Base-by-base conservation (phyloP, 129 eudicot genomes). In the Oenanthe sinensis region DNA sequence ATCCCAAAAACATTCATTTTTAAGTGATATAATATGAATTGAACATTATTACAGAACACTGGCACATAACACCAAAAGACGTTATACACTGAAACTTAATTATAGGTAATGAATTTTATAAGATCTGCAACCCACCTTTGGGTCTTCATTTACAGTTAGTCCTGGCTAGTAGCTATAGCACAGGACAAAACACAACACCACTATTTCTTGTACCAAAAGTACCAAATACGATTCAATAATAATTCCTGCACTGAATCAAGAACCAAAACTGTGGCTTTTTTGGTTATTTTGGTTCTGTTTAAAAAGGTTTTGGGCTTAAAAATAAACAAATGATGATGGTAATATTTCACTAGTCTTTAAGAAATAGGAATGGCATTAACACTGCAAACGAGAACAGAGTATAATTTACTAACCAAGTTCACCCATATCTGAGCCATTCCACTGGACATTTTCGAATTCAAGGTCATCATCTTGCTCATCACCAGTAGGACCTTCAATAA, bases 401-500 rank as follows among this genome's bases (percentile, higher is more conserved):
- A 49, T 22, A 30, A 47, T 65, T 16, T 63, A 80, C 54, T 45
- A 46, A 75, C 74, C 81, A 71, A 76, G 78, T 88, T 85, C 81
- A 85, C 91, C 91, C 81, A 88, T 79, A 84, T 85, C 96, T 22
- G 89, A 88, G 67, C 71, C 81, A 58, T 88, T 88, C 97, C 97
- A 92, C 26, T 79, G 97, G 19, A 75, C 85, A 28, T 86, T 88
- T 81, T 93, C 97, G 40, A 85, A 87, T 77, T 93, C 92, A 54
- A 89, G 85, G 75, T 90, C 92, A 67, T 87, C 92, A 45, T 93
- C 98, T 9, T 90, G 96, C 78, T 91, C 98, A 75, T 91, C 87
- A 33, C 98, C 98, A 40, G 94, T 90, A 36, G 98, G 98, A 85
- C 94, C 87, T 83, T 93, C 98, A 63, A 93, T 79, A 40, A 93